Percentiles rank a stretch among this genome's conserved stretches.
Conservation (phyloP, 2,329 filamentous ascomycete genomes). For the Trichophaea hybrida region DNA sequence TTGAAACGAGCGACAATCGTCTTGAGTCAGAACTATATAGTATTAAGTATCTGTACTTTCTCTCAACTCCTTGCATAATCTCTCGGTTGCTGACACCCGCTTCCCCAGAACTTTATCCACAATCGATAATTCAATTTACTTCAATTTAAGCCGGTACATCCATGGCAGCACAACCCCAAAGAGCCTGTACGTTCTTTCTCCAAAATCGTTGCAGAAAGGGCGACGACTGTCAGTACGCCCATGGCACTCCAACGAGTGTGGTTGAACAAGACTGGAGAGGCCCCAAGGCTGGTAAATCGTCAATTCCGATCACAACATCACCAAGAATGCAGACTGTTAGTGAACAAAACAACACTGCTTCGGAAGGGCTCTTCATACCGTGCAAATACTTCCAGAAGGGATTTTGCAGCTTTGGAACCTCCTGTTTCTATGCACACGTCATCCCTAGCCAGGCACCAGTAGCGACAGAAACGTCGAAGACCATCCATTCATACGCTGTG, state of each 20-base stretch:
- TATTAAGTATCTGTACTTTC: no score
- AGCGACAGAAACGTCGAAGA: background rate
- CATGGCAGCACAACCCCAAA: background rate
- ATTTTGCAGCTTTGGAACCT: conserved; percentile 7
- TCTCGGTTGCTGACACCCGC: no score
- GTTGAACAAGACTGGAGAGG: no score
- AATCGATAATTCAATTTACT: no score
- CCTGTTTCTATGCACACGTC: conserved; percentile 15
- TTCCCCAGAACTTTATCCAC: no score
- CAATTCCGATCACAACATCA: background rate
- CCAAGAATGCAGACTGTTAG: background rate
- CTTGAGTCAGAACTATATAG: no score
- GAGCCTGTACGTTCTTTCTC: conserved; percentile 12
- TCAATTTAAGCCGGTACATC: no score
- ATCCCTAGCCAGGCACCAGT: background rate
- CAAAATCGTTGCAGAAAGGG: conserved; percentile 8
- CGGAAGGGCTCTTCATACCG: conserved; percentile 5
- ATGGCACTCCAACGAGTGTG: background rate
- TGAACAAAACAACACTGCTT: background rate
- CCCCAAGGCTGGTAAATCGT: background rate
- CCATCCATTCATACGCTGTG: background rate
- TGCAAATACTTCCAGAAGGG: conserved; percentile 16
- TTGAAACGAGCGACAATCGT: no score
- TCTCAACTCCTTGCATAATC: no score
- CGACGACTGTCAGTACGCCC: conserved; percentile 7